phyloP scores from a whole-genome alignment of 768 basidiomycete genomes.

The Amanita muscaria region DNA sequence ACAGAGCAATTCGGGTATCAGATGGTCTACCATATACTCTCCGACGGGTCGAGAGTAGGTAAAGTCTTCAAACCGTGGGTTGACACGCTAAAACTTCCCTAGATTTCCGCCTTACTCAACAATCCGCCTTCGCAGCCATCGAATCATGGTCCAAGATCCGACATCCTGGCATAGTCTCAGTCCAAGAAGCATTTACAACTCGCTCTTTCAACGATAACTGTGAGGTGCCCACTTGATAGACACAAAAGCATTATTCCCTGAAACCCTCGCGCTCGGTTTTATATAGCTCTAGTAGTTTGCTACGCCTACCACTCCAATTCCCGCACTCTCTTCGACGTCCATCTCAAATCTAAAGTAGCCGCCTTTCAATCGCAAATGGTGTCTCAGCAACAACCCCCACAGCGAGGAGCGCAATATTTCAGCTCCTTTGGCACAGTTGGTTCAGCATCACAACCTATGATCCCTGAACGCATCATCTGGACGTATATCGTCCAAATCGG shows the following conservation, averaged over 20 bases:
- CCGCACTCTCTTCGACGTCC: conserved; percentile 70
- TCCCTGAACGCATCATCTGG: conserved; percentile 85
- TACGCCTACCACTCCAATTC: conserved; percentile 86
- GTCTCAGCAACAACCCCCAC: conserved; percentile 15
- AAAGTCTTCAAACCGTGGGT: conserved; percentile 4
- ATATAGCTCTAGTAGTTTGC: conserved; percentile 78
- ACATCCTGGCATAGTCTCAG: conserved; percentile 77
- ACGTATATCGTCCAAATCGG: conserved; percentile 88
- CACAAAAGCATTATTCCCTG: no score
- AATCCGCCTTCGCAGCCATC: conserved; percentile 71
- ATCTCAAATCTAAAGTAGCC: conserved; percentile 52
- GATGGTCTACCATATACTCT: conserved; percentile 77
- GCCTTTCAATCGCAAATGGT: conserved; percentile 17
- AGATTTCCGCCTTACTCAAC: conserved; percentile 82
- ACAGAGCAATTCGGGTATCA: conserved; percentile 66
- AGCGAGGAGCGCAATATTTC: background rate
- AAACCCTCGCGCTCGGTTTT: no score
- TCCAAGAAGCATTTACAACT: conserved; percentile 94
- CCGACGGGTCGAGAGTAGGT: conserved; percentile 80
- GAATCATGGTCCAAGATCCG: conserved; percentile 79
- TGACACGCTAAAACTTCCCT: conserved; percentile 10
- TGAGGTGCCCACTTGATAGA: no score
- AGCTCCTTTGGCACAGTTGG: no score
- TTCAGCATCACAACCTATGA: conserved; percentile 18
- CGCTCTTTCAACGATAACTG: conserved; percentile 88